Conservation (phyloP, 306 rosid genomes). For the Chamaecrista fasciculata region DNA sequence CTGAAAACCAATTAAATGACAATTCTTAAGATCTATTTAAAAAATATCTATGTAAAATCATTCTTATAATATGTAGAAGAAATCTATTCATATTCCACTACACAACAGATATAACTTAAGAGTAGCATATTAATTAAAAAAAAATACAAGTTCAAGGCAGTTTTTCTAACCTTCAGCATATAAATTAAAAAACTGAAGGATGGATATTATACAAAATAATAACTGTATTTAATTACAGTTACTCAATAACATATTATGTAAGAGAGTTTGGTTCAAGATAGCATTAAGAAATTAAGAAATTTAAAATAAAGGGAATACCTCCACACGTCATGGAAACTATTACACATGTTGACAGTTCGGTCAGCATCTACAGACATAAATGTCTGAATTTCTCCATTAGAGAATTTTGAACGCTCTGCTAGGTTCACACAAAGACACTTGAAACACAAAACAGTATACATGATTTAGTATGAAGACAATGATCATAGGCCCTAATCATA, state of each 20-base stretch:
- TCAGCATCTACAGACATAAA: conserved; percentile 95
- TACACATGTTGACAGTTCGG: conserved; percentile 86
- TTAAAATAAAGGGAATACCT: conserved; percentile 53
- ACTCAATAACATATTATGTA: neutral
- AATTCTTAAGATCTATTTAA: conserved; percentile 18
- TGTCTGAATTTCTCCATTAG: conserved; percentile 94
- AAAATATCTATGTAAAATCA: conserved; percentile 7
- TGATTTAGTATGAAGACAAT: conserved; percentile 23
- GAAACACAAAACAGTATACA: conserved; percentile 32
- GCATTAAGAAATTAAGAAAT: conserved; percentile 15
- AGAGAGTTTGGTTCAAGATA: conserved; percentile 1
- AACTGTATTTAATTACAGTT: conserved; percentile 12
- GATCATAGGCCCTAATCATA: conserved; percentile 10
- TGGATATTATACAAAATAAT: conserved; percentile 13
- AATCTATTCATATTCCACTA: neutral
- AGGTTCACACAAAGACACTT: conserved; percentile 73
- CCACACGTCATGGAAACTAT: conserved; percentile 89
- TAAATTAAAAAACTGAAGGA: conserved; percentile 5
- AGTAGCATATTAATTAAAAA: neutral
- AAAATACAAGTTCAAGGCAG: neutral
- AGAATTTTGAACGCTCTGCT: conserved; percentile 83
- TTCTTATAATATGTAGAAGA: neutral
- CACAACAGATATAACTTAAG: neutral
- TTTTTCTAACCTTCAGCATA: neutral
- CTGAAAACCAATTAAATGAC: conserved; percentile 53